A percentile compares a stretch with the other conserved stretches of the same genome.
Evolutionary conservation across 164 flowering plant genomes (phyloP).

Genomic region (Cinnamomum micranthum): DNA sequence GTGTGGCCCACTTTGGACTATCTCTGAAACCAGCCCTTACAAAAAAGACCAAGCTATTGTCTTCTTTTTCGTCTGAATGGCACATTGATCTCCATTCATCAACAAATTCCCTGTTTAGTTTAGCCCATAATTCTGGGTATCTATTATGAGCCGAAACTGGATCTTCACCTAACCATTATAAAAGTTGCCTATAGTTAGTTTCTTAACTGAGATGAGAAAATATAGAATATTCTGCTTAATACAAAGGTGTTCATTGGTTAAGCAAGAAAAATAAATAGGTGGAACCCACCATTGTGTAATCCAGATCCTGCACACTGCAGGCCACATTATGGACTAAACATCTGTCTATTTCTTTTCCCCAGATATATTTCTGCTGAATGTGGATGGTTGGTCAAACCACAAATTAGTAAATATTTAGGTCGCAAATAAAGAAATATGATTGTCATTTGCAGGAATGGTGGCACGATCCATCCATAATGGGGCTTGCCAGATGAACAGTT

Average conservation of each 20-base stretch:
- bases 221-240: no score
- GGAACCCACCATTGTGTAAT: not conserved
- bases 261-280: not conserved
- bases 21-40: constrained; percentile 83
- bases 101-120: constrained; percentile 65
- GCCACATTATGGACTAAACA: not conserved
- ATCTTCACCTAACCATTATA: constrained; percentile 63
- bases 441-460: not conserved
- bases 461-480: not conserved
- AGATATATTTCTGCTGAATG: not conserved
- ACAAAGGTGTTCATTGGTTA: not conserved
- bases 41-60: constrained; percentile 64
- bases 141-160: constrained; percentile 78
- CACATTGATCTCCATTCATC: constrained; percentile 62
- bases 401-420: not conserved
- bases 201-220: not conserved
- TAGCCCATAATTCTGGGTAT: constrained; percentile 89
- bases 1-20: constrained; percentile 78
- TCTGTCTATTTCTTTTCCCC: not conserved
- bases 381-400: not conserved
- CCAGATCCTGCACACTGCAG: not conserved
- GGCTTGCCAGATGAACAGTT: not conserved
- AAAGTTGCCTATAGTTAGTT: not conserved
- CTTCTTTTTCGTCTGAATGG: constrained; percentile 32
- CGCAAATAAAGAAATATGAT: not conserved